A percentile compares a stretch with the other conserved stretches of the same genome.
These are phyloP conservation scores for Phytophthora pinifolia DNA, from an alignment of 352 stramenopile genomes.

Conservation along the genomic window DNA sequence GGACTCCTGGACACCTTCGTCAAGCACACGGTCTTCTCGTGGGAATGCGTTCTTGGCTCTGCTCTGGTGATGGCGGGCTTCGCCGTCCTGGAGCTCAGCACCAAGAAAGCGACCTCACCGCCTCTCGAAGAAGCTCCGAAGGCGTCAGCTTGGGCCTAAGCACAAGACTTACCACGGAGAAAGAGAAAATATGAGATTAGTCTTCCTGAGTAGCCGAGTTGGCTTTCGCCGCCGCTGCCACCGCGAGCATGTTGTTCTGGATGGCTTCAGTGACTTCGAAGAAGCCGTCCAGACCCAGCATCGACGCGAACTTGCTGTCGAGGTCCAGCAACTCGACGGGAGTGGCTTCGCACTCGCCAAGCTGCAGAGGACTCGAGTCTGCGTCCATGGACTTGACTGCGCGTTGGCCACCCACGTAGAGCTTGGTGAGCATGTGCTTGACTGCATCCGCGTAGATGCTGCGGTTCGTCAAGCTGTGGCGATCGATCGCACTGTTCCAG, in stretches of 20 bases:
- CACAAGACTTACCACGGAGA: background rate
- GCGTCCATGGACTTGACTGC: constrained; percentile 7
- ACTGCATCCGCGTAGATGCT: constrained; percentile 31
- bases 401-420: constrained; percentile 21
- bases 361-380: constrained; percentile 15
- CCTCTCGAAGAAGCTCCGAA: constrained; percentile 5
- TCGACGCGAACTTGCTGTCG: constrained; percentile 31
- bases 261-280: constrained; percentile 37
- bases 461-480: constrained; percentile 22
- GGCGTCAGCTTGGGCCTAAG: constrained; percentile 23
- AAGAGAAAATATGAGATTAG: constrained; percentile 10
- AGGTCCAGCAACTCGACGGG: constrained; percentile 33
- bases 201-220: background rate
- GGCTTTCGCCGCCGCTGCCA: background rate
- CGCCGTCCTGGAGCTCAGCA: constrained; percentile 40
- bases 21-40: constrained; percentile 48
- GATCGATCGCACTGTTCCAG: constrained; percentile 44
- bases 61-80: constrained; percentile 57
- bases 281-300: constrained; percentile 32
- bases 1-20: constrained; percentile 46
- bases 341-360: constrained; percentile 22
- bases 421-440: constrained; percentile 22
- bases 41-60: constrained; percentile 48
- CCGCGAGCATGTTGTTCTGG: constrained; percentile 29
- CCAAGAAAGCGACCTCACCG: constrained; percentile 8